A percentile compares a stretch with the other conserved stretches of the same genome.
Conservation (phyloP, 169 alveolate genomes). For the Theileria parva region DNA sequence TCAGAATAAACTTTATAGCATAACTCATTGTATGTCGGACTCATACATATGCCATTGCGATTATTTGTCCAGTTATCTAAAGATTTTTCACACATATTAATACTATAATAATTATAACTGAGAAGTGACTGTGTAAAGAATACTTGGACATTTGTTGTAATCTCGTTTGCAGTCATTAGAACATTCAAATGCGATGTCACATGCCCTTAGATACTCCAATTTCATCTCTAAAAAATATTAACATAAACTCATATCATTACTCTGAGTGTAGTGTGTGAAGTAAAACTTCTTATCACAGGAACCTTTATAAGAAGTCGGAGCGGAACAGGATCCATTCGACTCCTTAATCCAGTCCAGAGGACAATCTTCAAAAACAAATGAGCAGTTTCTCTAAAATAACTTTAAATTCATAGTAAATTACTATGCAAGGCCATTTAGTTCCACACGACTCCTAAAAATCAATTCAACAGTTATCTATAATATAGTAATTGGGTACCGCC, state of each 20-base stretch:
- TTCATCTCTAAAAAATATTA: slow-evolving; percentile 42
- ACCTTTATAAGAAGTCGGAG: slow-evolving; percentile 62
- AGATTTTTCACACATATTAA: not conserved
- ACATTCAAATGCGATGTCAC: slow-evolving; percentile 66
- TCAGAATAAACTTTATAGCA: slow-evolving; percentile 24
- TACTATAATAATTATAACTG: not conserved
- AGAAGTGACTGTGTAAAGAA: too few relatives aligned
- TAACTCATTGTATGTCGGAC: slow-evolving; percentile 18
- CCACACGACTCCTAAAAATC: slow-evolving; percentile 40
- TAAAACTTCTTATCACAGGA: slow-evolving; percentile 36
- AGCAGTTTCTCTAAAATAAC: slow-evolving; percentile 36
- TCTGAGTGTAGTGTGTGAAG: slow-evolving; percentile 64
- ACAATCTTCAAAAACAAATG: slow-evolving; percentile 42
- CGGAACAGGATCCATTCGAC: slow-evolving; percentile 46
- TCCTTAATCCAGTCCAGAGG: slow-evolving; percentile 62
- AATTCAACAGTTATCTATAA: not conserved
- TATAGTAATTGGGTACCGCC: slow-evolving; percentile 30
- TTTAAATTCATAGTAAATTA: not conserved
- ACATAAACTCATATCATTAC: slow-evolving; percentile 1
- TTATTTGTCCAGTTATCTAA: slow-evolving; percentile 48
- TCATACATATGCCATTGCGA: slow-evolving; percentile 36
- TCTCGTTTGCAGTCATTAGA: slow-evolving; percentile 36
- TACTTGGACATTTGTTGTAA: slow-evolving; percentile 53
- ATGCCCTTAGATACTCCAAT: slow-evolving; percentile 15
- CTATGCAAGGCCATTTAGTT: slow-evolving; percentile 64